Evolutionary conservation across 2,329 filamentous ascomycete genomes (phyloP).

Genomic region (Neonectria neomacrospora): DNA sequence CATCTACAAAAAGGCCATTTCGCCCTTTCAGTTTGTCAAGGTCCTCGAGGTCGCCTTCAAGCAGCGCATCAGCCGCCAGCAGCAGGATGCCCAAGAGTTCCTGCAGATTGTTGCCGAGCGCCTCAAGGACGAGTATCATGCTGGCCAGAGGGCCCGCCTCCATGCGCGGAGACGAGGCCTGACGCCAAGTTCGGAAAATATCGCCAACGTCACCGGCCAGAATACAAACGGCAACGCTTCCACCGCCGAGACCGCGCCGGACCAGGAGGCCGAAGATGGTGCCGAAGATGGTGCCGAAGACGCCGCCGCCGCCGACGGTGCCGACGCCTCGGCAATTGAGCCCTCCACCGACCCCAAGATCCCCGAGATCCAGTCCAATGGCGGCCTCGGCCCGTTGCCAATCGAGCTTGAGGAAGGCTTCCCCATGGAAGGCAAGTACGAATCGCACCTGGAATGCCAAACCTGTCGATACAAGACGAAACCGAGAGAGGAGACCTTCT

Average conservation of each 20-base stretch:
- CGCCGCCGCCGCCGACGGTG: not conserved
- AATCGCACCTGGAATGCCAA: slow-evolving; percentile 95
- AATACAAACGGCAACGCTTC: slow-evolving; percentile 32
- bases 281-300: too few relatives aligned
- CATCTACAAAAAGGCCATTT: slow-evolving; percentile 93
- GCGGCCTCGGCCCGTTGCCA: slow-evolving; percentile 39
- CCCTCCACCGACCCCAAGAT: slow-evolving; percentile 38
- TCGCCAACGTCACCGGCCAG: slow-evolving; percentile 36
- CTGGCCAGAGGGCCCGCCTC: slow-evolving; percentile 77
- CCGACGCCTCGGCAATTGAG: slow-evolving; percentile 38
- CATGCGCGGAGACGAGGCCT: slow-evolving; percentile 57
- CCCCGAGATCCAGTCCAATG: slow-evolving; percentile 28
- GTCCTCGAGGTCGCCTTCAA: slow-evolving; percentile 87
- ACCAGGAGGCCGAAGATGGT: slow-evolving; percentile 24
- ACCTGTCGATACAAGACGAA: slow-evolving; percentile 91
- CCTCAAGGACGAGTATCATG: slow-evolving; percentile 93
- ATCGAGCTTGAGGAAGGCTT: slow-evolving; percentile 76
- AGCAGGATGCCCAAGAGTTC: slow-evolving; percentile 98
- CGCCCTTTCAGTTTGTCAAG: slow-evolving; percentile 83
- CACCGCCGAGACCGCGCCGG: slow-evolving; percentile 19
- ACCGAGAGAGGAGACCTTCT: slow-evolving; percentile 84
- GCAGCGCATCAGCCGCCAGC: slow-evolving; percentile 90
- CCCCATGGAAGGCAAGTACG: slow-evolving; percentile 89
- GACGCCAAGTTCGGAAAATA: slow-evolving; percentile 26
- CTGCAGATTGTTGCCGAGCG: slow-evolving; percentile 93